phyloP scores from a whole-genome alignment of 345 rosid species.

The Diplotaxis tenuifolia region DNA sequence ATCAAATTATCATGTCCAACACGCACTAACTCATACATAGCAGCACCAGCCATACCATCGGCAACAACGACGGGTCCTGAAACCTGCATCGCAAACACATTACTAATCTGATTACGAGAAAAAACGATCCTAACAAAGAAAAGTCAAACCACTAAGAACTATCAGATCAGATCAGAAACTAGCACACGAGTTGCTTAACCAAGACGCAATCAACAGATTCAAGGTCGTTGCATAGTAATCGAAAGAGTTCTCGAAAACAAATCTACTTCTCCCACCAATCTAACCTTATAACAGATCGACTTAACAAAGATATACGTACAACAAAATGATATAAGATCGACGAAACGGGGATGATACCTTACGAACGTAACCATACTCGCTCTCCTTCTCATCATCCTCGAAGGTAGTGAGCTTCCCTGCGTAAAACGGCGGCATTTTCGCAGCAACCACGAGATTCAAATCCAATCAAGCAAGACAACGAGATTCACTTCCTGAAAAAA shows the following conservation, averaged over 20 bases:
- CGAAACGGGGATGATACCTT: constrained; percentile 49
- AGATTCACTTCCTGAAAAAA: constrained; percentile 22
- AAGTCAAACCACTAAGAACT: constrained; percentile 3
- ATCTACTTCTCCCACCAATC: constrained; percentile 16
- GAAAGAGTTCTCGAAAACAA: constrained; percentile 5
- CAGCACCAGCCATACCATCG: constrained; percentile 99
- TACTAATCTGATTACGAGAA: constrained; percentile 14
- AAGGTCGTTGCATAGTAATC: too few species aligned
- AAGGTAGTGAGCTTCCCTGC: constrained; percentile 88
- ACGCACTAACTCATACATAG: constrained; percentile 99
- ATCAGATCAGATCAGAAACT: constrained; percentile 28
- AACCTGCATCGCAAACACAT: constrained; percentile 52
- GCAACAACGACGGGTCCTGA: constrained; percentile 99
- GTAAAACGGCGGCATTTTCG: constrained; percentile 76
- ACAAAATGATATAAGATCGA: constrained; percentile 28
- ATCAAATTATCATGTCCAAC: constrained; percentile 95
- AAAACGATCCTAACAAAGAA: background rate
- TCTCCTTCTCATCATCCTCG: constrained; percentile 95
- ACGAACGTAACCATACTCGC: constrained; percentile 98
- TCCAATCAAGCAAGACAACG: background rate
- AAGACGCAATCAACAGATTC: constrained; percentile 7
- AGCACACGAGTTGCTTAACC: background rate
- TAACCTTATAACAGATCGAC: constrained; percentile 14
- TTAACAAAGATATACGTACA: background rate
- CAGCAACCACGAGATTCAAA: constrained; percentile 15